Evolutionary conservation across 768 basidiomycete genomes (phyloP), one percentile per base, ranked within the genome.

Genomic region (Xerocomus brunneocitrinus): DNA sequence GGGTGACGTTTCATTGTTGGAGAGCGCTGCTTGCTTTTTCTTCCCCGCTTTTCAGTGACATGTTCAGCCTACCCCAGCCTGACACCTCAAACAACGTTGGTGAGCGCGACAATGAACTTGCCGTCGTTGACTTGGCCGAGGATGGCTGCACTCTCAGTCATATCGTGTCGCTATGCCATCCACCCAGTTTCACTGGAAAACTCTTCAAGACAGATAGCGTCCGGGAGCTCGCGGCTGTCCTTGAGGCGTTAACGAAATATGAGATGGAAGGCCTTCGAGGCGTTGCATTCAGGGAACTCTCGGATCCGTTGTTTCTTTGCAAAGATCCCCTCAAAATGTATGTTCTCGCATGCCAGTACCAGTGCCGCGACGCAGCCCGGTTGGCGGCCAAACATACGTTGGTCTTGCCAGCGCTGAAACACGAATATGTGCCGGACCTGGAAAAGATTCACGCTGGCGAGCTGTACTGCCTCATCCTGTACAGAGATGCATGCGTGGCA

Each of bases 51-150:
- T 63, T 64, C 45, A 19, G 22, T 3, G 48, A 41, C 30, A 58
- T 62, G 62, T 56, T 61, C 47, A 31, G 46, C 16, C 14, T 63
- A 16, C 49, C 62, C 13, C 58, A 55, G 19, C n/a, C 49, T 24
- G 47, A 52, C 2, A 27, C 27, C 6, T 27, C 27, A 27, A 19
- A 19, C 19, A 19, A 19, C 19, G 1, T 19, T 19, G 19, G 1
- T 19, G 35, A 16, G 5, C n/a, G 5, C 32, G 6, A 46, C 12
- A 47, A 54, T n/a, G 46, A 16, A 38, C 49, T 44, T 31, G 46
- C 50, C 0, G 52, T 56, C 25, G 16, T 61, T 9, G 50, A 61
- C 28, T 4, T 64, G 28, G 8, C 42, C n/a, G 62, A 61, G 28
- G 54, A 61, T 3, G 31, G 52, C n/a, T 7, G 5, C 35, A 52